phyloP scores from a whole-genome alignment of 2,329 filamentous ascomycete genomes.

The Alternaria rosae region DNA sequence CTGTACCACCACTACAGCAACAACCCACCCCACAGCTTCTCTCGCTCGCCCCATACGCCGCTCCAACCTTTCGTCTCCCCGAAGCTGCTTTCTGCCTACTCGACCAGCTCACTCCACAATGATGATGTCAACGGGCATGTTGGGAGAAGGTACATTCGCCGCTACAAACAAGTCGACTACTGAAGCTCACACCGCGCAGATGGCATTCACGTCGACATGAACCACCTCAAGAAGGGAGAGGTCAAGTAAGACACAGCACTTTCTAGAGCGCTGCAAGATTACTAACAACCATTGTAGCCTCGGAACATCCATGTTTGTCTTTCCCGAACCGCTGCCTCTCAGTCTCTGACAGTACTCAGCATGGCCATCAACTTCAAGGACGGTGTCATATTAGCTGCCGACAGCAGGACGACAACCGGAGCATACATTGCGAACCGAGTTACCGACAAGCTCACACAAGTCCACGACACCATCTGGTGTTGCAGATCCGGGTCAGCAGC shows the following conservation, averaged over 20 bases:
- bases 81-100: not conserved
- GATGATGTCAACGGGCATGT: constrained; percentile 48
- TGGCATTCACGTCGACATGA: constrained; percentile 99
- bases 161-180: constrained; percentile 8
- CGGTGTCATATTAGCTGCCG: constrained; percentile 95
- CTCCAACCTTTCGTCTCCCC: not conserved
- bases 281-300: constrained; percentile 64
- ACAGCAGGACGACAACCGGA: constrained; percentile 96
- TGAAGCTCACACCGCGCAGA: constrained; percentile 64
- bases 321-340: constrained; percentile 24
- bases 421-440: constrained; percentile 99
- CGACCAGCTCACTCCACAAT: constrained; percentile 15
- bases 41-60: not conserved
- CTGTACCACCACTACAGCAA: constrained; percentile 11
- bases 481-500: constrained; percentile 97
- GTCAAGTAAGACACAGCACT: constrained; percentile 79
- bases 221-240: constrained; percentile 97
- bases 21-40: constrained; percentile 13
- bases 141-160: constrained; percentile 47
- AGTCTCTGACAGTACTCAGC: constrained; percentile 57
- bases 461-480: constrained; percentile 99
- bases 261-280: not conserved
- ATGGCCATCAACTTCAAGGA: constrained; percentile 99
- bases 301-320: constrained; percentile 91
- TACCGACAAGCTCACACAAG: constrained; percentile 98